phyloP scores from a whole-genome alignment of 345 rosid genomes.

The Murraya koenigii region DNA sequence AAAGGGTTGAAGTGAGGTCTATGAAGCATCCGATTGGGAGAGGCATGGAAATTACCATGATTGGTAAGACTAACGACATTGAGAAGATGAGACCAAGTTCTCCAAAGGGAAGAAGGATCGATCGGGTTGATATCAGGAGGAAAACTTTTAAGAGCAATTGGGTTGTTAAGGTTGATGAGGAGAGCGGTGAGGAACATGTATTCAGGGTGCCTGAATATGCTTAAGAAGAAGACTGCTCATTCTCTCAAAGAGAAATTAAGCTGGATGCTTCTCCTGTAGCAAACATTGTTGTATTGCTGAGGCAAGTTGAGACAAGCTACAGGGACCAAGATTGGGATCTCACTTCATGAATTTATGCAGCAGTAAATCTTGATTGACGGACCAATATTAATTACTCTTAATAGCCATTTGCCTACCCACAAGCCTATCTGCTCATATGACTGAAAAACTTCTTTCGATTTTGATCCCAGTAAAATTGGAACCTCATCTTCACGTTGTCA shows the following conservation, averaged over 20 bases:
- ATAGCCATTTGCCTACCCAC: not conserved
- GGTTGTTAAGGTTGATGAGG: constrained; percentile 35
- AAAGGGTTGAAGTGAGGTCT: constrained; percentile 37
- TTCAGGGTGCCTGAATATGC: constrained; percentile 30
- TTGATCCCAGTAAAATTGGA: too few species aligned
- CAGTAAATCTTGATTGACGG: not conserved
- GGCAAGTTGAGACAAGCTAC: not conserved
- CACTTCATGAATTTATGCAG: not conserved
- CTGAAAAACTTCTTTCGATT: not conserved
- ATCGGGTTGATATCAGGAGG: not conserved
- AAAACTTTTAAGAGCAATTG: constrained; percentile 31
- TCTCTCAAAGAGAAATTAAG: not conserved
- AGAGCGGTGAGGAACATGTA: constrained; percentile 53
- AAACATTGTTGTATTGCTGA: not conserved
- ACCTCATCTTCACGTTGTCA: not conserved
- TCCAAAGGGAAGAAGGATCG: not conserved
- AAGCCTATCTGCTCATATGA: not conserved
- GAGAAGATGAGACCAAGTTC: constrained; percentile 9
- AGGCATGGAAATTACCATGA: constrained; percentile 47
- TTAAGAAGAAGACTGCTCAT: not conserved
- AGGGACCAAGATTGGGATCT: not conserved
- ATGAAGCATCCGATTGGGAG: constrained; percentile 40
- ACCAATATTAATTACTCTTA: not conserved
- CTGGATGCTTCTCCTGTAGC: not conserved
- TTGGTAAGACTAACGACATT: constrained; percentile 16